Base-by-base conservation (phyloP, 1,139 yeast genomes). In the Debaryomyces sp. region DNA sequence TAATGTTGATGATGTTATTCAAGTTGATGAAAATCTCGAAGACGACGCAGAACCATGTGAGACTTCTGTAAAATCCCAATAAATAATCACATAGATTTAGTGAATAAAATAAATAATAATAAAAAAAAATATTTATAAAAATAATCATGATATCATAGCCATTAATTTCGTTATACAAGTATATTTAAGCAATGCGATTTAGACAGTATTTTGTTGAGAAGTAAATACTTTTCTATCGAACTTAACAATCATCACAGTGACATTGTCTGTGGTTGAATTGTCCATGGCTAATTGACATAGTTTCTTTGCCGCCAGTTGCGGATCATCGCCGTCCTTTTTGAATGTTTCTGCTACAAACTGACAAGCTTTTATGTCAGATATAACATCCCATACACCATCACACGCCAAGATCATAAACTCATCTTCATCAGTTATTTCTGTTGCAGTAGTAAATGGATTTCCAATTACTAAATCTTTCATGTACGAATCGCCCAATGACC, bases 361-460 rank as follows among this genome's bases (percentile, higher is more conserved):
- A 51, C 95, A 89, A 0, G 97, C 97, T 48, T 80, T 80, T 54
- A 84, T 84, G 61, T 92, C 98, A 6, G 84, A 77, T 46, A 92
- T 77, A 2, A 92, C 97, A 64, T 92, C 98, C 97, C 97, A 92
- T 12, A 92, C 73, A 0, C 98, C 98, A 66, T 92, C 98, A 65
- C 97, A 91, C 1, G 97, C 97, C 50, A 92, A 70, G 46, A 92
- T 91, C 62, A 92, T 65, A 63, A 89, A 90, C 57, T 87, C 69
- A 61, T 89, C 96, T 4, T 73, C 72, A 17, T 70, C 58, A 51
- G 77, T 70, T 24, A 95, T 76, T 60, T 85, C 89, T 0, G 96
- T 91, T 43, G 91, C 84, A 0, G 99, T 90, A 0, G 99, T 94
- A 61, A 87, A 94, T 0, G 99, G 99, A 48, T 84, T 82, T 0